A percentile compares a stretch with the other conserved stretches of the same genome.
phyloP scores from a whole-genome alignment of 495 filamentous ascomycete species.

The Talaromyces borbonicus region DNA sequence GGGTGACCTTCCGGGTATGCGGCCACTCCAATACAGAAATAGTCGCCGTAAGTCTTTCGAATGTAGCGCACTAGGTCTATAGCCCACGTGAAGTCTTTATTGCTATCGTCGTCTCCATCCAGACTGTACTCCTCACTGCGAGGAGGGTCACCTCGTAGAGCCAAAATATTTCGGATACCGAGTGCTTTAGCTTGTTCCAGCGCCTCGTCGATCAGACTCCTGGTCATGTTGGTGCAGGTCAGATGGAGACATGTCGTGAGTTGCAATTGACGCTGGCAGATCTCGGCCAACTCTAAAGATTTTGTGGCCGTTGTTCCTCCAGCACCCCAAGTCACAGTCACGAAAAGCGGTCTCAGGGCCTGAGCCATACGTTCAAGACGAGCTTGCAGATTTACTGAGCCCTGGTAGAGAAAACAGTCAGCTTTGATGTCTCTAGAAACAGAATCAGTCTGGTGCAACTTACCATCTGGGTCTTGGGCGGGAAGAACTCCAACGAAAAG shows the following conservation, averaged over 20 bases:
- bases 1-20: constrained; percentile 93
- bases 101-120: constrained; percentile 50
- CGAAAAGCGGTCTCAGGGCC: constrained; percentile 82
- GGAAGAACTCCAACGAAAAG: constrained; percentile 98
- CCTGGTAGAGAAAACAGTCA: constrained; percentile 33
- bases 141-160: constrained; percentile 88
- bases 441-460: constrained; percentile 20
- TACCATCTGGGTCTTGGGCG: constrained; percentile 89
- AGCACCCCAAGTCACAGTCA: constrained; percentile 97
- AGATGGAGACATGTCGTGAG: constrained; percentile 93
- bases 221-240: constrained; percentile 97
- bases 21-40: constrained; percentile 94
- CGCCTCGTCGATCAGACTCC: constrained; percentile 73
- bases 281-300: constrained; percentile 87
- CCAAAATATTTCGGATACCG: constrained; percentile 89
- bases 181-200: constrained; percentile 87
- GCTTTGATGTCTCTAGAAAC: constrained; percentile 6
- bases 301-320: constrained; percentile 84
- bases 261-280: constrained; percentile 83
- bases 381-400: constrained; percentile 83
- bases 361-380: constrained; percentile 93
- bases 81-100: constrained; percentile 80
- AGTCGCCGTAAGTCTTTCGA: constrained; percentile 72
- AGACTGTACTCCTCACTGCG: constrained; percentile 79
- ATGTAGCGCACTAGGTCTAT: constrained; percentile 90